These are phyloP conservation scores for Colletotrichum navitas DNA, from an alignment of 2,329 filamentous ascomycete genomes.

Conservation along the genomic window DNA sequence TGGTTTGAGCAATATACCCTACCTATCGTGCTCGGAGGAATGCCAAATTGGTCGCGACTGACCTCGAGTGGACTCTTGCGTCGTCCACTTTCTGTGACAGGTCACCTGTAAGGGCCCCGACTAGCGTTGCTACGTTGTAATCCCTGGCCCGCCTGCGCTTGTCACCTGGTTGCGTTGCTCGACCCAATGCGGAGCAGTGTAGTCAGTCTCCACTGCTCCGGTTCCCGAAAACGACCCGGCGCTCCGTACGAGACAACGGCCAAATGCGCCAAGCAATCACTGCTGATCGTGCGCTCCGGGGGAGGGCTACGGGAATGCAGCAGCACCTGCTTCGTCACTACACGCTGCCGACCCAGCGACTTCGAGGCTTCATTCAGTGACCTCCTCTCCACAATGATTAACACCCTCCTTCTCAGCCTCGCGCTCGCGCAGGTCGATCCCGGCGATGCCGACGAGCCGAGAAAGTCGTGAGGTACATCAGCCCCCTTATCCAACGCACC, in stretches of 20 bases:
- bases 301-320: neutral
- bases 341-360: neutral
- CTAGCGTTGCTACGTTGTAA: slow-evolving; percentile 1
- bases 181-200: neutral
- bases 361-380: neutral
- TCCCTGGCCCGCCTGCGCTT: neutral
- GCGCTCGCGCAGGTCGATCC: neutral
- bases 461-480: neutral
- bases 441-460: neutral
- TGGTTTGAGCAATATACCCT: slow-evolving; percentile 6
- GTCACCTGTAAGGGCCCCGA: slow-evolving; percentile 8
- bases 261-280: neutral
- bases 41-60: neutral
- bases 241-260: neutral
- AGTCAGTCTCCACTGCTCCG: neutral
- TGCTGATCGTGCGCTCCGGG: neutral
- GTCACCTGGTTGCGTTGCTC: neutral
- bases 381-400: neutral
- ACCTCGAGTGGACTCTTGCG: slow-evolving; percentile 1
- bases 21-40: neutral
- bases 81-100: slow-evolving; percentile 12
- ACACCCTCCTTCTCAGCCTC: neutral
- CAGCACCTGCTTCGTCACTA: neutral
- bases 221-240: neutral
- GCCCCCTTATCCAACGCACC: neutral